Conservation (phyloP, 1,139 yeast genomes). For the Nakaseomyces nivariensis region DNA sequence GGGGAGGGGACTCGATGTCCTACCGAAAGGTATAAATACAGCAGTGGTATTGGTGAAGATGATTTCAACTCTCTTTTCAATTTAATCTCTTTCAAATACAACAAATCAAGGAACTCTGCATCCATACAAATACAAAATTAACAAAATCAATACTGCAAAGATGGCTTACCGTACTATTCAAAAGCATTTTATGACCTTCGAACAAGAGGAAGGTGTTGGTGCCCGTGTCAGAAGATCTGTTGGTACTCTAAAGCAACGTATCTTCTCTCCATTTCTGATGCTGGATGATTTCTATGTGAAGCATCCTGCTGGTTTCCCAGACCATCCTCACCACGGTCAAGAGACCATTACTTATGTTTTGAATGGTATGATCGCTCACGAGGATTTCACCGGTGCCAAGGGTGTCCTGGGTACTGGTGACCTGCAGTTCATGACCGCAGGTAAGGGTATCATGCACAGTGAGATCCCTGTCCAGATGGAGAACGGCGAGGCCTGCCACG, state of each 20-base stretch:
- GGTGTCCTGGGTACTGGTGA: constrained; percentile 81
- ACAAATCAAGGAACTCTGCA: neutral
- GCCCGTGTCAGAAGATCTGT: constrained; percentile 77
- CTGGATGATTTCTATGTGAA: constrained; percentile 64
- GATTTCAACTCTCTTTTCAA: no score
- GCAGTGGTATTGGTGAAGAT: no score
- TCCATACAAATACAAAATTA: neutral
- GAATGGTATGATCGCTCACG: constrained; percentile 77
- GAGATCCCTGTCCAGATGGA: constrained; percentile 69
- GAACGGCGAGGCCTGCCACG: constrained; percentile 50
- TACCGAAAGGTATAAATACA: neutral
- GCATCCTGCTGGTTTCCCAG: constrained; percentile 76
- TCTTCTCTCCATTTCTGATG: constrained; percentile 76
- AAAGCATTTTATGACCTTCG: constrained; percentile 53
- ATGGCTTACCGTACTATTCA: constrained; percentile 39
- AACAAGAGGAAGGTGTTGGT: constrained; percentile 82
- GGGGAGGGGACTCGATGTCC: no score
- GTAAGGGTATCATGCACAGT: constrained; percentile 77
- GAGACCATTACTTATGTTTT: constrained; percentile 74
- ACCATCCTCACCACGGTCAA: constrained; percentile 89
- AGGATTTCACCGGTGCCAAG: constrained; percentile 77
- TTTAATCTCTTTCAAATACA: no score
- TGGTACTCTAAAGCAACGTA: constrained; percentile 57
- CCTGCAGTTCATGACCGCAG: constrained; percentile 92
- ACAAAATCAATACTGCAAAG: neutral